Percentiles rank a stretch among this genome's conserved stretches.
Conservation (phyloP, 2,329 filamentous ascomycete genomes). For the Raffaelea deltoideospora region DNA sequence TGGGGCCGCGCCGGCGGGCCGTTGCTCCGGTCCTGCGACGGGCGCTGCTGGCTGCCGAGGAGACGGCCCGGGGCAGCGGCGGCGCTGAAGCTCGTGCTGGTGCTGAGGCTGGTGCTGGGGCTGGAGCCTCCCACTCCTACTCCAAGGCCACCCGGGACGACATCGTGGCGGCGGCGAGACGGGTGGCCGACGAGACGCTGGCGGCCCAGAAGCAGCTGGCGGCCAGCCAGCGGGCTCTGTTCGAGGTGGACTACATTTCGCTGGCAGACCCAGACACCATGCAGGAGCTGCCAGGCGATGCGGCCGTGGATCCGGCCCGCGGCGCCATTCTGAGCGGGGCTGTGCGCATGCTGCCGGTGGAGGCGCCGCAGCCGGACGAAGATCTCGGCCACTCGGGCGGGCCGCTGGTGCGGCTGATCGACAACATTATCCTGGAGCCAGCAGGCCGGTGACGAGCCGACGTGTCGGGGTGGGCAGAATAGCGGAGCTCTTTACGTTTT, state of each 20-base stretch:
- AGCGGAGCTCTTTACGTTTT: no score
- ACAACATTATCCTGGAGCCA: constrained; percentile 66
- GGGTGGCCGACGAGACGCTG: constrained; percentile 38
- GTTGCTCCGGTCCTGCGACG: constrained; percentile 58
- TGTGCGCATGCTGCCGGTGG: constrained; percentile 74
- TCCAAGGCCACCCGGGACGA: constrained; percentile 28
- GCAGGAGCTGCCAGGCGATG: constrained; percentile 65
- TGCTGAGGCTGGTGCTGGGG: neutral
- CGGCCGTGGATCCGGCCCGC: constrained; percentile 47
- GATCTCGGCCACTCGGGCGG: constrained; percentile 58
- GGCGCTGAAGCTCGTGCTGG: neutral
- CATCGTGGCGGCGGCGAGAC: constrained; percentile 58
- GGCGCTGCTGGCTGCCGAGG: constrained; percentile 57
- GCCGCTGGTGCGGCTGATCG: constrained; percentile 73
- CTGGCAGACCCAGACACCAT: constrained; percentile 75
- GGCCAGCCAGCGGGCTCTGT: constrained; percentile 47
- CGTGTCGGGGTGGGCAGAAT: no score
- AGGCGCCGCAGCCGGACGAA: constrained; percentile 54
- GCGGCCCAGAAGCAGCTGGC: constrained; percentile 46
- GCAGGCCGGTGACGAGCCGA: no score
- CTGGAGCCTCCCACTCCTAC: neutral
- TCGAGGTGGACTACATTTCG: constrained; percentile 85
- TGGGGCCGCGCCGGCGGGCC: constrained; percentile 57
- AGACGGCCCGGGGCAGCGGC: constrained; percentile 15
- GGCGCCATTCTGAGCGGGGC: constrained; percentile 84